Evolutionary conservation across 495 filamentous ascomycete genomes (phyloP).

Genomic region (Aspergillus kassunensis): DNA sequence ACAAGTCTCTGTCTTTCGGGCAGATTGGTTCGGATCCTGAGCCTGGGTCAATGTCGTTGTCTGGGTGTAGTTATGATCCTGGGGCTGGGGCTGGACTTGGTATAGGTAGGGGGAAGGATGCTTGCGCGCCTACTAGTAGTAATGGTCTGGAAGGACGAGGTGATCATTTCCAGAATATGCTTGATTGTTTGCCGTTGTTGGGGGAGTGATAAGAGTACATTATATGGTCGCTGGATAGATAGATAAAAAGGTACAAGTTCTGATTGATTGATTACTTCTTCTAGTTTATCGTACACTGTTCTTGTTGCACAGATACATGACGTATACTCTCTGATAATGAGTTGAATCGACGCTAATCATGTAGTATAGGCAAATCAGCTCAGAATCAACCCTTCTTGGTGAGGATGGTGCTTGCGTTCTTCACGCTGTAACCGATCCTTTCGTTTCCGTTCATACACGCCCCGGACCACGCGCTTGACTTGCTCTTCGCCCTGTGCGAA

Average conservation of each 20-base stretch:
- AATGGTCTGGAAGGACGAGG: background rate
- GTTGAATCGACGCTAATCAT: too few relatives aligned
- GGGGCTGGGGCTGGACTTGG: background rate
- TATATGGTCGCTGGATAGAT: too few relatives aligned
- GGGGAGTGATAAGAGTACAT: conserved; percentile 6
- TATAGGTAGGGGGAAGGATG: background rate
- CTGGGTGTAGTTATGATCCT: background rate
- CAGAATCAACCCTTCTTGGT: conserved; percentile 38
- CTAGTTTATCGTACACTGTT: too few relatives aligned
- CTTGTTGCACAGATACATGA: too few relatives aligned
- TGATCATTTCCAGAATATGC: background rate
- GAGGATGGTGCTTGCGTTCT: conserved; percentile 40
- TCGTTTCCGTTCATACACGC: conserved; percentile 91
- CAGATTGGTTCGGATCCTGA: too few relatives aligned
- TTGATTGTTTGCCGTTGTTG: conserved; percentile 9
- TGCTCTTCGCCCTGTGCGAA: conserved; percentile 74
- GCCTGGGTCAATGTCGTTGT: too few relatives aligned
- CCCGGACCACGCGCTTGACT: conserved; percentile 72
- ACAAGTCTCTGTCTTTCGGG: too few relatives aligned
- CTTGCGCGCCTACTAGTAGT: background rate
- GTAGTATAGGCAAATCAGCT: conserved; percentile 14
- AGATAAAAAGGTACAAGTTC: too few relatives aligned
- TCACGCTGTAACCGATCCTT: conserved; percentile 59
- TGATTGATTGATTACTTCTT: too few relatives aligned
- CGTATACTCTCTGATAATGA: too few relatives aligned